Evolutionary conservation across 768 basidiomycete species (phyloP).

Genomic region (Lentinula raphanica): DNA sequence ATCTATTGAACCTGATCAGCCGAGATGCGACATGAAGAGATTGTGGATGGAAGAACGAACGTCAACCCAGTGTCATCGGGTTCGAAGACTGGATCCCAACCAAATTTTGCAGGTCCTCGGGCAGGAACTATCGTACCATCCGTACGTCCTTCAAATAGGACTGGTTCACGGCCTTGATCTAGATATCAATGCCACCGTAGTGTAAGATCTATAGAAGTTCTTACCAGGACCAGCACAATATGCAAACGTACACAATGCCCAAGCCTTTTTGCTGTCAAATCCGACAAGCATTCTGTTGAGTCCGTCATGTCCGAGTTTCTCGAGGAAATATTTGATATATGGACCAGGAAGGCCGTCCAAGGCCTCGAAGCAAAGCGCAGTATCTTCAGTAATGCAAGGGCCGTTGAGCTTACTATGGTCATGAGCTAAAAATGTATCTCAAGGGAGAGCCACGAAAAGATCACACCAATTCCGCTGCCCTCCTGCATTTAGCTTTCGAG

Average conservation of each 20-base stretch:
- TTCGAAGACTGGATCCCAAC: conserved; percentile 89
- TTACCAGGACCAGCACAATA: conserved; percentile 78
- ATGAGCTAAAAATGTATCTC: neutral
- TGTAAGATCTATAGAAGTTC: neutral
- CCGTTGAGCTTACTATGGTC: conserved; percentile 31
- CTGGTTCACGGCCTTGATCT: conserved; percentile 51
- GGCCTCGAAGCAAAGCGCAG: conserved; percentile 87
- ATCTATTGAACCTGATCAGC: conserved; percentile 20
- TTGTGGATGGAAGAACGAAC: conserved; percentile 33
- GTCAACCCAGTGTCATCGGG: conserved; percentile 73
- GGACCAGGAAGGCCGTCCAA: conserved; percentile 91
- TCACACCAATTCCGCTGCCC: conserved; percentile 76
- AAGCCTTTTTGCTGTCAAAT: conserved; percentile 75
- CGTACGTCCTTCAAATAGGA: conserved; percentile 83
- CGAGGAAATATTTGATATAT: conserved; percentile 93
- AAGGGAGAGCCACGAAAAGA: neutral
- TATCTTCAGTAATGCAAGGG: conserved; percentile 80
- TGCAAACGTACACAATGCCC: conserved; percentile 94
- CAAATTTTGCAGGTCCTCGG: conserved; percentile 73
- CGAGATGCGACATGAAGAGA: neutral
- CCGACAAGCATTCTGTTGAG: conserved; percentile 77
- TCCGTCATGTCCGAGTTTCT: conserved; percentile 81
- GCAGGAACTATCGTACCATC: conserved; percentile 87
- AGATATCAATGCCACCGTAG: neutral
- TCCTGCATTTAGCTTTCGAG: conserved; percentile 78